A percentile compares a stretch with the other conserved stretches of the same genome.
These are phyloP conservation scores for Lyophyllum decastes DNA, from an alignment of 768 basidiomycete species.

Conservation along the genomic window DNA sequence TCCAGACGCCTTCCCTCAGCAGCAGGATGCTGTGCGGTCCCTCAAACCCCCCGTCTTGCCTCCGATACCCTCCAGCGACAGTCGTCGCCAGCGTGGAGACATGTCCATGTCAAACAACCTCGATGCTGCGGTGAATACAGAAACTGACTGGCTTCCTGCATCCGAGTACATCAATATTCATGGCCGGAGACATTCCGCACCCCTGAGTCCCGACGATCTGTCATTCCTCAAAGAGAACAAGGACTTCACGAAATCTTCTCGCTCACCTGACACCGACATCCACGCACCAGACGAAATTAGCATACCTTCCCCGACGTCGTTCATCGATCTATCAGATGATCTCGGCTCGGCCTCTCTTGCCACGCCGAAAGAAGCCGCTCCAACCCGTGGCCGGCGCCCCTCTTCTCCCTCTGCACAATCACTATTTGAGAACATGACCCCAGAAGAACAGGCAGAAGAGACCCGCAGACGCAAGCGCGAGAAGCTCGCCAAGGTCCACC, in stretches of 20 bases:
- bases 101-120: slow-evolving; percentile 23
- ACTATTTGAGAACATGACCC: slow-evolving; percentile 47
- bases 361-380: slow-evolving; percentile 20
- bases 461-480: slow-evolving; percentile 72
- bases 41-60: slow-evolving; percentile 13
- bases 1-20: slow-evolving; percentile 38
- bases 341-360: slow-evolving; percentile 31
- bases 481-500: slow-evolving; percentile 78
- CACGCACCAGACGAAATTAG: slow-evolving; percentile 24
- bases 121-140: slow-evolving; percentile 11
- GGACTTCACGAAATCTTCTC: slow-evolving; percentile 8
- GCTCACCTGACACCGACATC: slow-evolving; percentile 20
- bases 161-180: slow-evolving; percentile 19
- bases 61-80: slow-evolving; percentile 16
- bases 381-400: slow-evolving; percentile 24
- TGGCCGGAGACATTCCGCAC: slow-evolving; percentile 56
- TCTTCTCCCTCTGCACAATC: slow-evolving; percentile 45
- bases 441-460: slow-evolving; percentile 58
- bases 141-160: slow-evolving; percentile 35
- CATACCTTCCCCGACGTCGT: slow-evolving; percentile 44
- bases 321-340: slow-evolving; percentile 74
- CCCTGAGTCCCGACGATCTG: slow-evolving; percentile 50
- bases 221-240: slow-evolving; percentile 29
- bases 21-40: slow-evolving; percentile 18
- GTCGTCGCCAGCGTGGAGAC: slow-evolving; percentile 19